Conservation (phyloP, 768 basidiomycete genomes). For the Tricholoma hemisulphureum region DNA sequence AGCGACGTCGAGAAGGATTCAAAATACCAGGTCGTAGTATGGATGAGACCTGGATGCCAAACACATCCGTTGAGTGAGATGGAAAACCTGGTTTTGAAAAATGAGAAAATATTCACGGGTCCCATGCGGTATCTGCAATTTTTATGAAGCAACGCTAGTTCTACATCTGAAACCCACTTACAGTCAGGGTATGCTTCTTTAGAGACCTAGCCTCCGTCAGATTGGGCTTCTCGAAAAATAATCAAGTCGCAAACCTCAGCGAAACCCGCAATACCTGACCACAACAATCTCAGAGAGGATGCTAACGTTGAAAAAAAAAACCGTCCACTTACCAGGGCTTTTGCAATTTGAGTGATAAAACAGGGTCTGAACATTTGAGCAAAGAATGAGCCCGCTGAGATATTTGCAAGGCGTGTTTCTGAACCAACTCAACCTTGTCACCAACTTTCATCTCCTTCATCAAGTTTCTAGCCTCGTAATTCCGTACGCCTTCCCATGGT, state of each 20-base stretch:
- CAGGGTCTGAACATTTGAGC: slow-evolving; percentile 50
- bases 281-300: neutral
- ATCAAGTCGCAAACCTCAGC: slow-evolving; percentile 55
- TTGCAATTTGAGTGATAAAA: slow-evolving; percentile 92
- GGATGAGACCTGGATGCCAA: slow-evolving; percentile 56
- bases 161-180: slow-evolving; percentile 36
- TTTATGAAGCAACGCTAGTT: neutral
- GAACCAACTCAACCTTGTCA: slow-evolving; percentile 54
- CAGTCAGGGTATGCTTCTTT: slow-evolving; percentile 90
- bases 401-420: neutral
- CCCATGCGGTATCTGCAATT: slow-evolving; percentile 82
- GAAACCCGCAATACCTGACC: slow-evolving; percentile 72
- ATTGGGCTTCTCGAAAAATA: slow-evolving; percentile 3
- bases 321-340: slow-evolving; percentile 54
- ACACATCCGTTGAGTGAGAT: slow-evolving; percentile 7
- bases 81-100: neutral
- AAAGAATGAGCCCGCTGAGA: neutral
- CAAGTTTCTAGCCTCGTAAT: slow-evolving; percentile 77
- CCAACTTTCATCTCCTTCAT: slow-evolving; percentile 80
- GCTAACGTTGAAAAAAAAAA: neutral
- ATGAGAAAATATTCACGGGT: slow-evolving; percentile 50
- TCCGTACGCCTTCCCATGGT: slow-evolving; percentile 87
- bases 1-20: neutral
- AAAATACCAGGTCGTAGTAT: slow-evolving; percentile 66
- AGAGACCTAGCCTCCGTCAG: slow-evolving; percentile 49